Evolutionary conservation across 345 rosid genomes (phyloP).

Genomic region (Eucalyptus cloeziana): DNA sequence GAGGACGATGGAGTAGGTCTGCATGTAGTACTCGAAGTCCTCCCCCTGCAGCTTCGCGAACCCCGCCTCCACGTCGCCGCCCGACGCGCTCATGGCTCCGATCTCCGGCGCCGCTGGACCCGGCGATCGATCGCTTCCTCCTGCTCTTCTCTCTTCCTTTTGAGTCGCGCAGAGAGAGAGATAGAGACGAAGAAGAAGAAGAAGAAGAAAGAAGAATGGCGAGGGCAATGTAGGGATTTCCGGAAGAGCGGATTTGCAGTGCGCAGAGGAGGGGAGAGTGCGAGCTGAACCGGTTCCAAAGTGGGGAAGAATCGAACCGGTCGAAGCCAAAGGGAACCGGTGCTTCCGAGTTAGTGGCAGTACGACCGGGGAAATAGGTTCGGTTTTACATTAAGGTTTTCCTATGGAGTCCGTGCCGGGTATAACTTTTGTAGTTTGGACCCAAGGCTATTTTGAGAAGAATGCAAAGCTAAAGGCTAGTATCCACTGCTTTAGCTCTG

Average conservation of each 20-base stretch:
- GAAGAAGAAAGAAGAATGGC: not conserved
- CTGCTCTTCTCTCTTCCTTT: not conserved
- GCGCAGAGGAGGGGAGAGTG: not conserved
- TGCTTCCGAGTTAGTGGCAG: not conserved
- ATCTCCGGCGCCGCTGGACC: not conserved
- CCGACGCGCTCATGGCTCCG: conserved; percentile 30
- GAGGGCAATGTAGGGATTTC: no score
- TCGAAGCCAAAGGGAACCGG: not conserved
- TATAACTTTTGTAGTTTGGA: not conserved
- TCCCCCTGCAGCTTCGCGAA: conserved; percentile 97
- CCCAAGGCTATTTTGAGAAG: not conserved
- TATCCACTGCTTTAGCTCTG: not conserved
- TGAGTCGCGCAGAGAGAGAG: not conserved
- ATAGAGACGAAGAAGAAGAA: not conserved
- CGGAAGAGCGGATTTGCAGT: no score
- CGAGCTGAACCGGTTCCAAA: not conserved
- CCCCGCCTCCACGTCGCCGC: conserved; percentile 92
- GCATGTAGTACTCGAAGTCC: conserved; percentile 98
- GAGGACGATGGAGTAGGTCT: conserved; percentile 85
- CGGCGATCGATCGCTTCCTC: not conserved
- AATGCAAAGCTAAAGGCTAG: not conserved
- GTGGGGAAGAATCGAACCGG: not conserved
- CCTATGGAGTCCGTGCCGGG: rapidly evolving
- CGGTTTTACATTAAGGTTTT: not conserved
- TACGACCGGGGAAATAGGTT: not conserved